These are phyloP conservation scores for Fusarium temperatum DNA, from an alignment of 2,329 filamentous ascomycete species.

Conservation along the genomic window DNA sequence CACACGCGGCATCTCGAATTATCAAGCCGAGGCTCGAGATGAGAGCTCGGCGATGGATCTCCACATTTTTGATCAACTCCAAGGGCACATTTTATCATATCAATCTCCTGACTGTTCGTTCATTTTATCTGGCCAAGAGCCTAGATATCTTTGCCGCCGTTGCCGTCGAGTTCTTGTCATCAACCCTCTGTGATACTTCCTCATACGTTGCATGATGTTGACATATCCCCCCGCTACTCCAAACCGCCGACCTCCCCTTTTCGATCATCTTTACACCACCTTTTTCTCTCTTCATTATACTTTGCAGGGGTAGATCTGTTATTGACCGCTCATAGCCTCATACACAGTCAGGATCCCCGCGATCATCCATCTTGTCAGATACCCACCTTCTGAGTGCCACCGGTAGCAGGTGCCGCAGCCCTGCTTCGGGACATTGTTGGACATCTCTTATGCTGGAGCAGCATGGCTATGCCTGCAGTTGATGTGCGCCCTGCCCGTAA, in stretches of 20 bases:
- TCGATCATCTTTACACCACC: conserved; percentile 34
- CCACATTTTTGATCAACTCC: conserved; percentile 12
- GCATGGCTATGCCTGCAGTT: conserved; percentile 21
- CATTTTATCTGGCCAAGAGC: conserved; percentile 5
- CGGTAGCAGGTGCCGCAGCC: conserved; percentile 38
- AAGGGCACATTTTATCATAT: conserved; percentile 3
- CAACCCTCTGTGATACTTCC: conserved; percentile 15
- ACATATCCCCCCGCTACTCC: conserved; percentile 23
- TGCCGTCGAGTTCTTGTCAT: neutral
- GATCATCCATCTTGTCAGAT: conserved; percentile 24
- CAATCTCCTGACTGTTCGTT: conserved; percentile 10
- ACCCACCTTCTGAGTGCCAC: conserved; percentile 24
- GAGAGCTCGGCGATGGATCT: conserved; percentile 9
- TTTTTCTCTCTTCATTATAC: conserved; percentile 14
- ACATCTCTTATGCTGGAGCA: conserved; percentile 21
- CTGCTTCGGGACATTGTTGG: conserved; percentile 22
- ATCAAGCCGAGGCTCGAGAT: conserved; percentile 32
- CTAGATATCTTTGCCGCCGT: conserved; percentile 10
- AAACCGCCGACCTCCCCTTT: conserved; percentile 15
- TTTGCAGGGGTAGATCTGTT: conserved; percentile 31
- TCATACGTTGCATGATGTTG: conserved; percentile 31
- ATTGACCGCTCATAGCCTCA: conserved; percentile 22
- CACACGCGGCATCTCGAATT: conserved; percentile 23
- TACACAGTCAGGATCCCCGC: conserved; percentile 32
- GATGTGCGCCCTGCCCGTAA: conserved; percentile 26